Base-by-base conservation (phyloP, 2,329 filamentous ascomycete species). In the Teratosphaeria viscida region DNA sequence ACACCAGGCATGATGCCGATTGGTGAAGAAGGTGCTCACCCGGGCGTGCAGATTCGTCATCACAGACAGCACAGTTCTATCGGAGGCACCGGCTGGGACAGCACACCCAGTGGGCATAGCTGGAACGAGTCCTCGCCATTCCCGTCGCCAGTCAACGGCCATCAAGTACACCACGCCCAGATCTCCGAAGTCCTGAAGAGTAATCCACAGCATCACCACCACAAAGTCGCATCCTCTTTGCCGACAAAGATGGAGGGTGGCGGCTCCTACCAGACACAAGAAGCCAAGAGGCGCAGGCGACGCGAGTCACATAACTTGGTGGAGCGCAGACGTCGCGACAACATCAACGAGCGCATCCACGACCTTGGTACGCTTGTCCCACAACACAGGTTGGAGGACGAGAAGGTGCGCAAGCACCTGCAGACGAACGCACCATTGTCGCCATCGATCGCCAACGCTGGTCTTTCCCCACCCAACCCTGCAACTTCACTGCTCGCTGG, bases 261-360 rank as follows among this genome's bases (percentile, higher is more conserved):
- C 27, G 68, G 68, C 27, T 67, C 71, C 14, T 80, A 88, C 57
- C 89, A 94, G 58, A 87, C 90, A 0, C 91, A 96, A 70, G 94
- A 97, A 73, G 91, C 92, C 69, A 97, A 97, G 82, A 85, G 91
- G 67, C 90, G 92, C 73, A 84, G 92, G 62, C 85, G 94, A 61
- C 84, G 94, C 47, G 94, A 96, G 70, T 97, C 92, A 0, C 94
- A 99, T 77, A 97, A 99, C 72, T 81, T 95, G 47, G 94, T 99
- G 11, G 94, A 99, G 77, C 90, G 94, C 59, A 87, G 94, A 57
- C 87, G 94, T 62, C 85, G 94, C 63, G 94, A 97, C 77, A 97
- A 97, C 72, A 99, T 99, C 79, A 99, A 99, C 67, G 94, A 99
- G 75, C 86, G 94, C 52, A 99, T 99, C 63, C 92, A 97, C 70